Conservation (phyloP, 164 flowering plant genomes). For the Chloranthus sessilifolius region DNA sequence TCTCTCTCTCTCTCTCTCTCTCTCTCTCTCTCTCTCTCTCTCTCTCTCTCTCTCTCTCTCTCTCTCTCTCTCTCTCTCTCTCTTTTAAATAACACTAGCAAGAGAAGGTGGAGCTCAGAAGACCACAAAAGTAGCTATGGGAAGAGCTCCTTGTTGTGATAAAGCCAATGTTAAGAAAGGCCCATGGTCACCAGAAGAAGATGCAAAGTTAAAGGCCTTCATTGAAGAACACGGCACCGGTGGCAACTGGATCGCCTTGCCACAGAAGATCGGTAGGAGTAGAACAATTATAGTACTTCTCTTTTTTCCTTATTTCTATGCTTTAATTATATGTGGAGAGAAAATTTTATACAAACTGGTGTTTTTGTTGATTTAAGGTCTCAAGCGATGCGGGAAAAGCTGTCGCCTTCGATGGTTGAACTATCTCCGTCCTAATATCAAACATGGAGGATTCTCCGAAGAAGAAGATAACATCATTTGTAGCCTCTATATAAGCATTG, state of each 20-base stretch:
- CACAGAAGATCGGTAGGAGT: conserved; percentile 65
- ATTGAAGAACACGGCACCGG: conserved; percentile 72
- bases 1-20: conserved; percentile 3
- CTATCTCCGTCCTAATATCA: conserved; percentile 79
- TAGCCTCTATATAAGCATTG: conserved; percentile 67
- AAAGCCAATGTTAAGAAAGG: conserved; percentile 88
- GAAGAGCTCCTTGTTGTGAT: conserved; percentile 96
- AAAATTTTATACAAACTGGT: background rate
- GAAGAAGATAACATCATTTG: conserved; percentile 91
- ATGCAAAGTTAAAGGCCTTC: conserved; percentile 63
- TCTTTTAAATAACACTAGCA: too few species aligned
- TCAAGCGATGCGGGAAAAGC: conserved; percentile 88
- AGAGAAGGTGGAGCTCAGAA: background rate
- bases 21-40: conserved; percentile 43
- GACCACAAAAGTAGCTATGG: conserved; percentile 37
- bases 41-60: conserved; percentile 22
- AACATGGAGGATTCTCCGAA: conserved; percentile 82
- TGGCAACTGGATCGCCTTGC: conserved; percentile 88
- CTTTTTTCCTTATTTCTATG: background rate
- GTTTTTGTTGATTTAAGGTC: conserved; percentile 37
- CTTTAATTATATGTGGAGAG: background rate
- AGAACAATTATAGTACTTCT: too few species aligned
- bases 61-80: conserved; percentile 17
- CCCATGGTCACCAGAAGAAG: conserved; percentile 95
- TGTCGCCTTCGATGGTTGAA: conserved; percentile 87